Percentiles rank a stretch among this genome's conserved stretches.
Evolutionary conservation across 2,329 filamentous ascomycete species (phyloP).

Genomic region (Arachnopeziza araneosa): DNA sequence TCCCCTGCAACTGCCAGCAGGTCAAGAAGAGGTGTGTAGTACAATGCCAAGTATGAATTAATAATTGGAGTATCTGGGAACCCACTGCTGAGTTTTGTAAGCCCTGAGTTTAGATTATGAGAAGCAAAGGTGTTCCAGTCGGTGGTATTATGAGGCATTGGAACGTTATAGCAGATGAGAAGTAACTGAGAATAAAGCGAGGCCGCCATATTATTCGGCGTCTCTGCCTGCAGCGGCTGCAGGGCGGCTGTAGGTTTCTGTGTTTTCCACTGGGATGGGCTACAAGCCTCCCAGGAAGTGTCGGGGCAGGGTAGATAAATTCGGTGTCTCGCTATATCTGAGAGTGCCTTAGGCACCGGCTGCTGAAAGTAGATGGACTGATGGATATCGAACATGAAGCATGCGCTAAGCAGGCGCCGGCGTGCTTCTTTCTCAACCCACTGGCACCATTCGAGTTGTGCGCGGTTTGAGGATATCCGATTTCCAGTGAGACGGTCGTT

Average conservation of each 20-base stretch:
- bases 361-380: conserved; percentile 49
- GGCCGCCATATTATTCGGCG: neutral
- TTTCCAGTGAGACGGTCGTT: neutral
- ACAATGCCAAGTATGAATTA: conserved; percentile 51
- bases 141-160: conserved; percentile 23
- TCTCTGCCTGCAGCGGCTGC: conserved; percentile 13
- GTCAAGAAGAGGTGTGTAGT: conserved; percentile 52
- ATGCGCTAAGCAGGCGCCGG: conserved; percentile 49
- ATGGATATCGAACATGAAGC: conserved; percentile 52
- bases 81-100: conserved; percentile 26
- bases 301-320: conserved; percentile 31
- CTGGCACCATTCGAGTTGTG: conserved; percentile 36
- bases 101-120: conserved; percentile 6
- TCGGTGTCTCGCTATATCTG: neutral
- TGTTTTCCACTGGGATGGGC: conserved; percentile 41
- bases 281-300: conserved; percentile 45
- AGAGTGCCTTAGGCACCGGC: conserved; percentile 21
- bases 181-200: conserved; percentile 22
- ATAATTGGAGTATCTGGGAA: conserved; percentile 43
- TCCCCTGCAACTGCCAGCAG: conserved; percentile 54
- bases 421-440: conserved; percentile 50
- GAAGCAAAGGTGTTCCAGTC: conserved; percentile 26
- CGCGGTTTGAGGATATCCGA: conserved; percentile 6
- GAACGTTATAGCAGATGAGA: conserved; percentile 22
- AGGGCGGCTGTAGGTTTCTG: conserved; percentile 11